These are phyloP conservation scores for Colletotrichum musicola DNA, from an alignment of 2,329 filamentous ascomycete genomes.

Conservation along the genomic window DNA sequence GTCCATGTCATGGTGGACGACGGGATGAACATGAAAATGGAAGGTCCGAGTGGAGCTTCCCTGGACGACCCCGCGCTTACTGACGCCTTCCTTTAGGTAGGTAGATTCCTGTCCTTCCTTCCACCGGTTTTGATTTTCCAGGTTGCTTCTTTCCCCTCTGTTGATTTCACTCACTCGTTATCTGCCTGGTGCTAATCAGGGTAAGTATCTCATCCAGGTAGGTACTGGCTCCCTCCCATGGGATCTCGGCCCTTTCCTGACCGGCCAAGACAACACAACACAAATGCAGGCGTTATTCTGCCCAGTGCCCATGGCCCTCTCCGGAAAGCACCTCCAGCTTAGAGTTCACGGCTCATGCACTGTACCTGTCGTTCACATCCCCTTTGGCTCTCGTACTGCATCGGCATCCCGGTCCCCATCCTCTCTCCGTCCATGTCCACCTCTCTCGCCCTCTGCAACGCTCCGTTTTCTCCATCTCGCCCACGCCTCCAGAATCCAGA, in stretches of 20 bases:
- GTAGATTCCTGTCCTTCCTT: too few species aligned
- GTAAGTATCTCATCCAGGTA: background rate
- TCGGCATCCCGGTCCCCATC: slow-evolving; percentile 5
- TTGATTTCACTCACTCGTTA: too few species aligned
- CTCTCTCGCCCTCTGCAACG: too few species aligned
- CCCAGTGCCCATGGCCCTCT: background rate
- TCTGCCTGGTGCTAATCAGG: too few species aligned
- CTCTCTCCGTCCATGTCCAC: background rate
- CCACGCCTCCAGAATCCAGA: slow-evolving; percentile 24
- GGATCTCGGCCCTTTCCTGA: background rate
- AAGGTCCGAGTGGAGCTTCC: slow-evolving; percentile 13
- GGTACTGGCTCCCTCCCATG: background rate
- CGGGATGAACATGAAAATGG: slow-evolving; percentile 22
- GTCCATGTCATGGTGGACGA: background rate
- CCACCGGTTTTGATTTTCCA: too few species aligned
- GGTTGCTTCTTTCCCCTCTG: too few species aligned
- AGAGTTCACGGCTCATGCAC: slow-evolving; percentile 23
- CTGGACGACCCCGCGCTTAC: slow-evolving; percentile 17
- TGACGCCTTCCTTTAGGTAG: slow-evolving; percentile 1
- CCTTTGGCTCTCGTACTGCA: slow-evolving; percentile 11
- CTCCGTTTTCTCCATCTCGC: slow-evolving; percentile 17
- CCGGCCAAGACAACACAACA: background rate
- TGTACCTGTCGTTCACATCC: slow-evolving; percentile 35
- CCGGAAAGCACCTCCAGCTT: background rate
- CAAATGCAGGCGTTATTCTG: background rate